phyloP scores from a whole-genome alignment of 495 filamentous ascomycete genomes.

The Sphaerosporella brunnea region DNA sequence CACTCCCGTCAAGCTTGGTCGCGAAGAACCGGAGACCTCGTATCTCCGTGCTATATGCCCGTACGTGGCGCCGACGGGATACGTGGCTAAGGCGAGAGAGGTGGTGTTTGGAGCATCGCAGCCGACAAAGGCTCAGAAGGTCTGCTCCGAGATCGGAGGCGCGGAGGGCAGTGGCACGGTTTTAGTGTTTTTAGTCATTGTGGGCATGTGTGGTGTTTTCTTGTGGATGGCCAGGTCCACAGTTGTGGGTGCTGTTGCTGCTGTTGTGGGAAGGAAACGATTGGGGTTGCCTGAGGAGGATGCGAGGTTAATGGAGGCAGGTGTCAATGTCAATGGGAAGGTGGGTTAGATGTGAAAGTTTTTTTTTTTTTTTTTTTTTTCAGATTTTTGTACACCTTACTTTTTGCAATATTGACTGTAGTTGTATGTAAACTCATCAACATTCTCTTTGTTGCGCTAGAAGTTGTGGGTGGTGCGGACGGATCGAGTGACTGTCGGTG shows the following conservation, averaged over 20 bases:
- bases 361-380: too few species aligned
- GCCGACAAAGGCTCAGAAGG: conserved; percentile 6
- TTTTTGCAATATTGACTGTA: too few species aligned
- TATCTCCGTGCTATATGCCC: conserved; percentile 14
- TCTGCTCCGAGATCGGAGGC: conserved; percentile 5
- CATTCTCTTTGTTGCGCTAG: too few species aligned
- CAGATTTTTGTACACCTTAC: too few species aligned
- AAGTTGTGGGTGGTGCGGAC: too few species aligned
- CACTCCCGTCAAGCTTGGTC: background rate
- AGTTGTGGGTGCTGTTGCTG: conserved; percentile 11
- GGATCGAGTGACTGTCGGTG: too few species aligned
- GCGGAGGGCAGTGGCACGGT: background rate
- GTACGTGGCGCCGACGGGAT: conserved; percentile 3
- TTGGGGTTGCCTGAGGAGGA: conserved; percentile 11
- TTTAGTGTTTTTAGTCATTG: background rate
- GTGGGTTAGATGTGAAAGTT: too few species aligned
- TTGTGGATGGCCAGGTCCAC: conserved; percentile 12
- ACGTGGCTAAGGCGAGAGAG: background rate
- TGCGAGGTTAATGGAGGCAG: conserved; percentile 6
- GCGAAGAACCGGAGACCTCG: conserved; percentile 3
- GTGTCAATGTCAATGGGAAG: too few species aligned
- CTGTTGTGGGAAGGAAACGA: conserved; percentile 10
- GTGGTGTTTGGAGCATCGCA: background rate
- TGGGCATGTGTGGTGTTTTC: background rate
- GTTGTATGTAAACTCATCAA: too few species aligned